Percentiles rank a stretch among this genome's conserved stretches.
phyloP scores from a whole-genome alignment of 192 early-diverging fungal genomes.

The Jimgerdemannia lactiflua region DNA sequence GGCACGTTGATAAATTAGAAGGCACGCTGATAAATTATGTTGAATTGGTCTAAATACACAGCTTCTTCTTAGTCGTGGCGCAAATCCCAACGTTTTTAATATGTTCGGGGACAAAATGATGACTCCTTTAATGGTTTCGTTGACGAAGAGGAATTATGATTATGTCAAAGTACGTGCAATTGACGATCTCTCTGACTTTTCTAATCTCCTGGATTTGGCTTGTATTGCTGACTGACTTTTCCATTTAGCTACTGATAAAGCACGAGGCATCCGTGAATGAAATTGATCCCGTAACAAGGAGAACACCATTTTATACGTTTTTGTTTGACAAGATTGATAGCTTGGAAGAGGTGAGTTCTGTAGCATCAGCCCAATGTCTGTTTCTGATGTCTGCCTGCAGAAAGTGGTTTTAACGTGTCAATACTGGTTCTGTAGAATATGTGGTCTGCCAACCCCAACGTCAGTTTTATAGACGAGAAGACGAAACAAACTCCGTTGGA shows the following conservation, averaged over 20 bases:
- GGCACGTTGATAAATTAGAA: neutral
- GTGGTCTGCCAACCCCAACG: slow-evolving; percentile 22
- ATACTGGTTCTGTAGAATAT: slow-evolving; percentile 10
- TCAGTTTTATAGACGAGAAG: slow-evolving; percentile 29
- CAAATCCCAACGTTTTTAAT: slow-evolving; percentile 11
- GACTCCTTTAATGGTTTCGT: neutral
- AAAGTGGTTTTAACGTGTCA: neutral
- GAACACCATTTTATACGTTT: slow-evolving; percentile 7
- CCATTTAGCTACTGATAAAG: neutral
- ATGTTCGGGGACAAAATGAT: neutral
- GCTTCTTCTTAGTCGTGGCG: neutral
- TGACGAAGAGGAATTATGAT: neutral
- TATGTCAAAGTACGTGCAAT: neutral
- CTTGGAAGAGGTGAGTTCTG: neutral
- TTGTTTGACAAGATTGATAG: slow-evolving; percentile 5
- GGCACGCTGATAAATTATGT: slow-evolving; percentile 2
- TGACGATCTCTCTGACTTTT: neutral
- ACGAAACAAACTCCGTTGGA: slow-evolving; percentile 40
- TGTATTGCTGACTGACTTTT: too few species aligned
- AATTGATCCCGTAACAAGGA: neutral
- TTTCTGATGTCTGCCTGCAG: too few species aligned
- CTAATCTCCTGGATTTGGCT: too few species aligned
- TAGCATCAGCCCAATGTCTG: too few species aligned
- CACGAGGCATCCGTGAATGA: slow-evolving; percentile 4
- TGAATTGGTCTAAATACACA: neutral